These are phyloP conservation scores for Apiospora kogelbergensis DNA, from an alignment of 2,329 filamentous ascomycete species.

Conservation along the genomic window DNA sequence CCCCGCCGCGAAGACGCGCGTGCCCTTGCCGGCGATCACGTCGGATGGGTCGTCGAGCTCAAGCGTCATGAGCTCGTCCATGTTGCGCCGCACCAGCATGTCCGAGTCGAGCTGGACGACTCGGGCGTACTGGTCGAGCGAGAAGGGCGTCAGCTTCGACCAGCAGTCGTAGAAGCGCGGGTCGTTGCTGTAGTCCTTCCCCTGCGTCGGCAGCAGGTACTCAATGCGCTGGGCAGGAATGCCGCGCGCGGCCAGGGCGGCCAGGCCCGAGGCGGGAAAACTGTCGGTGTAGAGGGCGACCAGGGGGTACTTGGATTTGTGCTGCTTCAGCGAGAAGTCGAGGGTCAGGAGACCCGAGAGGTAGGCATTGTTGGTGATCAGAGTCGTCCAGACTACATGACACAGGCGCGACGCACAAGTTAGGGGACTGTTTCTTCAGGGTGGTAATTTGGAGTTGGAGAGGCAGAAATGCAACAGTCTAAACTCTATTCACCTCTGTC, in stretches of 20 bases:
- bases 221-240: conserved; percentile 71
- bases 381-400: conserved; percentile 73
- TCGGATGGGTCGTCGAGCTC: conserved; percentile 58
- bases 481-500: conserved; percentile 25
- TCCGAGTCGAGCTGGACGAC: conserved; percentile 86
- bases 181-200: conserved; percentile 70
- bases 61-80: conserved; percentile 91
- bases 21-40: conserved; percentile 39
- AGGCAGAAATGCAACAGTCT: neutral
- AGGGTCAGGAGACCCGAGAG: conserved; percentile 81
- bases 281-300: conserved; percentile 80
- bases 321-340: conserved; percentile 69
- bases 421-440: neutral
- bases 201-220: conserved; percentile 68
- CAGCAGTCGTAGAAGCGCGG: conserved; percentile 88
- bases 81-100: conserved; percentile 80
- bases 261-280: conserved; percentile 67
- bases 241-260: conserved; percentile 65
- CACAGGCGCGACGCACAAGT: neutral
- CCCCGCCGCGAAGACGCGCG: conserved; percentile 75
- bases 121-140: conserved; percentile 71
- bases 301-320: conserved; percentile 70
- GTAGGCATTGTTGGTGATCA: conserved; percentile 84
- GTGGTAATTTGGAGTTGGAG: neutral
- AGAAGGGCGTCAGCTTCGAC: conserved; percentile 82